phyloP scores from a whole-genome alignment of 768 basidiomycete species.

The Calocera cornea region DNA sequence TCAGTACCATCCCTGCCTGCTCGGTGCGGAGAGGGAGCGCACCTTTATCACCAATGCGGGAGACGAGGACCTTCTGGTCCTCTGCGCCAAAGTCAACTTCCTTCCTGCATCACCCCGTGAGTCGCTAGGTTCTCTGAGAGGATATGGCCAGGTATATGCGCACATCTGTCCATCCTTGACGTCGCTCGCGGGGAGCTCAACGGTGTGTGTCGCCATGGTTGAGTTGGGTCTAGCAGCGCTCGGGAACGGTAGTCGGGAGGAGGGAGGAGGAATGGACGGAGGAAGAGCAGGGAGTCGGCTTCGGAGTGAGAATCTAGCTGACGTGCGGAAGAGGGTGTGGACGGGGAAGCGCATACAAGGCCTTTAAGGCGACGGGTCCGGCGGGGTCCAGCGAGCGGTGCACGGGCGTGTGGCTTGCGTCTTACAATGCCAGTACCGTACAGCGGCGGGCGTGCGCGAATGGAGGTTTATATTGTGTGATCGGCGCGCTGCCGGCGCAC shows the following conservation, averaged over 20 bases:
- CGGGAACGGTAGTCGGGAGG: too few relatives aligned
- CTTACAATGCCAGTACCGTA: too few relatives aligned
- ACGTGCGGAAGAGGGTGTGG: background rate
- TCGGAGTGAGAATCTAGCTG: background rate
- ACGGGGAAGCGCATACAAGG: background rate
- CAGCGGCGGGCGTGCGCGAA: background rate
- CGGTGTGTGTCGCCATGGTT: background rate
- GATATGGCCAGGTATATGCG: background rate
- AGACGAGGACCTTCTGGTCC: constrained; percentile 59
- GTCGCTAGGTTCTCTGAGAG: too few relatives aligned
- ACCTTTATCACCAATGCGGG: constrained; percentile 53
- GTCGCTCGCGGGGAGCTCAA: constrained; percentile 20
- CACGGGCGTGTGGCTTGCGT: background rate
- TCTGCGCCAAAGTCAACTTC: constrained; percentile 58
- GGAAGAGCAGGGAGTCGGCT: background rate
- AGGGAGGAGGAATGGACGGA: too few relatives aligned
- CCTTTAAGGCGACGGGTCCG: background rate
- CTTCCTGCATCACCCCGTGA: constrained; percentile 40
- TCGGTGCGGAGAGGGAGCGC: constrained; percentile 26
- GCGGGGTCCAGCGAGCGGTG: too few relatives aligned
- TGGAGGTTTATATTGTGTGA: constrained; percentile 5
- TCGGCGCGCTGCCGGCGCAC: background rate
- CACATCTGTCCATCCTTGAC: constrained; percentile 59
- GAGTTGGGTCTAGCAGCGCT: too few relatives aligned
- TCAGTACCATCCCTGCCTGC: background rate